These are phyloP conservation scores for Pleurotus tuoliensis DNA, from an alignment of 768 basidiomycete species.

Conservation along the genomic window DNA sequence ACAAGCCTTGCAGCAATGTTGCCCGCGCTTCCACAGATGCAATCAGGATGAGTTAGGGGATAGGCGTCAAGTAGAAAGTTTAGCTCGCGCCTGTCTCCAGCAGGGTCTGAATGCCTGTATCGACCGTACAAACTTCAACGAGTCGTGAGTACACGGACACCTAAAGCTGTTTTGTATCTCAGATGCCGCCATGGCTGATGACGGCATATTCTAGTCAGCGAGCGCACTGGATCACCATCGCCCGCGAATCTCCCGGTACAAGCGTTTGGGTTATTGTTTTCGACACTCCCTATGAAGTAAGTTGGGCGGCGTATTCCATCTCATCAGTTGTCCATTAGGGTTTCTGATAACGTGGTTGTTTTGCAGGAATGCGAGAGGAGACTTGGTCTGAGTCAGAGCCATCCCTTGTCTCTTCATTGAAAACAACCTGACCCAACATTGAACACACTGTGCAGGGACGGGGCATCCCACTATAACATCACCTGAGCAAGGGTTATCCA, in stretches of 20 bases:
- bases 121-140: slow-evolving; percentile 76
- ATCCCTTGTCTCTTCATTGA: slow-evolving; percentile 4
- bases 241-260: slow-evolving; percentile 59
- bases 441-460: slow-evolving; percentile 41
- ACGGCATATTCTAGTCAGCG: slow-evolving; percentile 47
- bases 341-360: neutral
- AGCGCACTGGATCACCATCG: slow-evolving; percentile 72
- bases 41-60: slow-evolving; percentile 80
- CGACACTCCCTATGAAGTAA: slow-evolving; percentile 72
- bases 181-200: neutral
- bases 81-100: slow-evolving; percentile 47
- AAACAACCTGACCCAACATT: neutral
- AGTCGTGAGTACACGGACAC: slow-evolving; percentile 38
- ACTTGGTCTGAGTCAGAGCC: slow-evolving; percentile 51
- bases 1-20: slow-evolving; percentile 55
- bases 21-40: slow-evolving; percentile 63
- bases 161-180: slow-evolving; percentile 13
- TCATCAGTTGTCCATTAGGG: neutral
- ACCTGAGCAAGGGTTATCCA: slow-evolving; percentile 49
- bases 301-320: slow-evolving; percentile 13
- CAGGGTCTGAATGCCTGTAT: slow-evolving; percentile 72
- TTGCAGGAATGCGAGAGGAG: slow-evolving; percentile 59
- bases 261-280: slow-evolving; percentile 73
- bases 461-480: slow-evolving; percentile 74
- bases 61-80: slow-evolving; percentile 58